Conservation (phyloP, 495 filamentous ascomycete genomes). For the Lepidopterella palustris region DNA sequence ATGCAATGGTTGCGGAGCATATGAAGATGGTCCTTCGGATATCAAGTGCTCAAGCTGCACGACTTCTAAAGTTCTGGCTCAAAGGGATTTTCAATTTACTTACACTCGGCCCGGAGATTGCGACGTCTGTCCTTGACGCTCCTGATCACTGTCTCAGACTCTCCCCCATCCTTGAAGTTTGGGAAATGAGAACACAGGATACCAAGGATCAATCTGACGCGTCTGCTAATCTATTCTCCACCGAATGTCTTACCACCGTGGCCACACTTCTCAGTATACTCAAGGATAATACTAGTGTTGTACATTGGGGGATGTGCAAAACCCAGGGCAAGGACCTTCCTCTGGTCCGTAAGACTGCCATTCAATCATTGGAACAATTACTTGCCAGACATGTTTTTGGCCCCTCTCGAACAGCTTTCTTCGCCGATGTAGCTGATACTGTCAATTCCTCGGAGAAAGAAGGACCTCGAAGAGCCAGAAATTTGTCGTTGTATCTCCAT, state of each 20-base stretch:
- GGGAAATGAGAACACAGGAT: conserved; percentile 17
- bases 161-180: conserved; percentile 16
- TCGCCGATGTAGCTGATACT: conserved; percentile 13
- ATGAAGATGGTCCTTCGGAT: conserved; percentile 47
- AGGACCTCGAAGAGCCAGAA: not conserved
- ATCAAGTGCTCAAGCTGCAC: conserved; percentile 43
- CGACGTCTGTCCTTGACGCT: not conserved
- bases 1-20: conserved; percentile 44
- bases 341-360: conserved; percentile 26
- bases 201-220: conserved; percentile 3
- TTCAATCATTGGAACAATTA: conserved; percentile 50
- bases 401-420: conserved; percentile 51
- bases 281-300: not conserved
- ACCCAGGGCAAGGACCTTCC: not conserved
- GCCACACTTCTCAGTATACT: conserved; percentile 11
- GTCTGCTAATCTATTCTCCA: conserved; percentile 20
- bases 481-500: conserved; percentile 4
- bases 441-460: not conserved
- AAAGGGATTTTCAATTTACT: conserved; percentile 13
- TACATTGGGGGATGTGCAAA: not conserved
- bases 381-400: conserved; percentile 64
- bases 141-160: conserved; percentile 6
- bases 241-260: conserved; percentile 20
- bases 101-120: conserved; percentile 27
- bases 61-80: conserved; percentile 39